Conservation (phyloP, 495 filamentous ascomycete species). For the Podospora pseudocomata region DNA sequence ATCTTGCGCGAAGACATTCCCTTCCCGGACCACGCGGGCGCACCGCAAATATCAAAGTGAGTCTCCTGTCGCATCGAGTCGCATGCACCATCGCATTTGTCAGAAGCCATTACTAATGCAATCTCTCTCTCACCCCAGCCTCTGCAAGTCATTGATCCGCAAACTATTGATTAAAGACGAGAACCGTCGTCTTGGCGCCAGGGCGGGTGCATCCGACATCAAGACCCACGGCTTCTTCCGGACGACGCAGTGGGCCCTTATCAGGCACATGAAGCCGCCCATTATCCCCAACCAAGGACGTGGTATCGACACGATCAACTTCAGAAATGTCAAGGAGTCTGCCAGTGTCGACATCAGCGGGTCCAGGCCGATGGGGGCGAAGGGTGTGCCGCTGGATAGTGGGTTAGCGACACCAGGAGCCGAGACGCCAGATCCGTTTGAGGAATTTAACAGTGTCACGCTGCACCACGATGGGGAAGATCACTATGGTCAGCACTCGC, state of each 20-base stretch:
- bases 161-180: constrained; percentile 98
- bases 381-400: constrained; percentile 80
- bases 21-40: constrained; percentile 84
- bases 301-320: constrained; percentile 91
- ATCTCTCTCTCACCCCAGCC: constrained; percentile 44
- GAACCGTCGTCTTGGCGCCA: constrained; percentile 86
- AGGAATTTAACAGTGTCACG: constrained; percentile 98
- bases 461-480: constrained; percentile 94
- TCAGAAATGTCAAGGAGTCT: constrained; percentile 95
- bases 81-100: not conserved
- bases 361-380: constrained; percentile 43
- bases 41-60: constrained; percentile 86
- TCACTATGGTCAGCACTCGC: constrained; percentile 28
- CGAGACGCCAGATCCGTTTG: constrained; percentile 88
- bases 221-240: constrained; percentile 97
- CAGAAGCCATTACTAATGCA: not conserved
- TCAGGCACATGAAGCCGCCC: constrained; percentile 97
- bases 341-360: constrained; percentile 89
- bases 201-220: constrained; percentile 93
- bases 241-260: constrained; percentile 90
- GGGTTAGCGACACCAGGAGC: constrained; percentile 80
- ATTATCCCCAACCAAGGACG: constrained; percentile 93
- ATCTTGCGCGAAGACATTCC: constrained; percentile 91
- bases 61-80: constrained; percentile 29
- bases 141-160: constrained; percentile 94